These are phyloP conservation scores for Umbilicaria muhlenbergii DNA, from an alignment of 495 filamentous ascomycete genomes.

Conservation along the genomic window DNA sequence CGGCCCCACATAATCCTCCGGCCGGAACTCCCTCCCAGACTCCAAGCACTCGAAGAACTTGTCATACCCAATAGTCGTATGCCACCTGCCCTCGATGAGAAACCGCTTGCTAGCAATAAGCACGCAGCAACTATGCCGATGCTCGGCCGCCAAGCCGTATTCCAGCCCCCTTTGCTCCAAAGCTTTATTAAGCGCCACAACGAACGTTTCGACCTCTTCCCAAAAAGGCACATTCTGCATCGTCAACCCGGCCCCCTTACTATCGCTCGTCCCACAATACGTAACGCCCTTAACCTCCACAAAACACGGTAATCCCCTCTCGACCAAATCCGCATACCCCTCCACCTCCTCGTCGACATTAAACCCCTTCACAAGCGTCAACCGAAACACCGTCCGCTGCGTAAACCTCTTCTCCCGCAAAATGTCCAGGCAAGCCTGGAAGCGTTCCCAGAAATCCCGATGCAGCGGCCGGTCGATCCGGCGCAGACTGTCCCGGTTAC, in stretches of 20 bases:
- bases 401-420: conserved; percentile 61
- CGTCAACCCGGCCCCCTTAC: conserved; percentile 63
- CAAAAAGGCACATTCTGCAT: conserved; percentile 97
- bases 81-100: conserved; percentile 60
- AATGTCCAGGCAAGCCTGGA: conserved; percentile 80
- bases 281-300: conserved; percentile 94
- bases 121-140: conserved; percentile 86
- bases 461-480: conserved; percentile 85
- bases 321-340: conserved; percentile 82
- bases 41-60: conserved; percentile 78
- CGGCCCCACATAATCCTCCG: conserved; percentile 78
- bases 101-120: conserved; percentile 71
- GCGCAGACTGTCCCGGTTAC: conserved; percentile 72
- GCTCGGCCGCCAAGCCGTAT: conserved; percentile 89
- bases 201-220: conserved; percentile 70
- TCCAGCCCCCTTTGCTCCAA: conserved; percentile 49
- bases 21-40: conserved; percentile 50
- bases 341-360: conserved; percentile 86
- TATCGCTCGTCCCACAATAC: conserved; percentile 80
- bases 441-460: conserved; percentile 94
- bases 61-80: conserved; percentile 79
- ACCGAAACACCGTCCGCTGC: conserved; percentile 86
- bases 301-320: conserved; percentile 71
- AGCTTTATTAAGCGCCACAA: conserved; percentile 50
- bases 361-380: conserved; percentile 92